Percentiles rank a stretch among this genome's conserved stretches.
Conservation (phyloP, 2,329 filamentous ascomycete genomes). For the Fusarium brevicatenulatum region DNA sequence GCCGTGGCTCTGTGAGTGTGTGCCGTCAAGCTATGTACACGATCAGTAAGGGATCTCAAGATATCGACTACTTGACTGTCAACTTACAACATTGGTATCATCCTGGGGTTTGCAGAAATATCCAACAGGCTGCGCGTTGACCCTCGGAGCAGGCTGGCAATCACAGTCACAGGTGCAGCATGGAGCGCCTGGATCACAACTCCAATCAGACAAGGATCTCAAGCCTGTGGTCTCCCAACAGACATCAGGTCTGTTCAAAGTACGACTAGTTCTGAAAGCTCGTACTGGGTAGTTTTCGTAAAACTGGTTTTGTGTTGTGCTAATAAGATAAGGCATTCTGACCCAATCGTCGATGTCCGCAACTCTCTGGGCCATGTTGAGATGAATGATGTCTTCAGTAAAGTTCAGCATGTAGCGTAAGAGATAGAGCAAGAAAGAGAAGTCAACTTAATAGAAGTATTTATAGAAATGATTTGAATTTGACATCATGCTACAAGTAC, state of each 20-base stretch:
- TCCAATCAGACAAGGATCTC: conserved; percentile 15
- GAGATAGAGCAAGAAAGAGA: not conserved
- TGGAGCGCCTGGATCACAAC: not conserved
- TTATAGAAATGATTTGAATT: not conserved
- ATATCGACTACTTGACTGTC: too few relatives aligned
- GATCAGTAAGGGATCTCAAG: not conserved
- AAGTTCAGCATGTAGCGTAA: not conserved
- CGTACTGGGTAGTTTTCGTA: not conserved
- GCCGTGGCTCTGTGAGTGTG: not conserved
- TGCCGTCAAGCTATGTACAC: not conserved
- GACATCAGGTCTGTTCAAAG: not conserved
- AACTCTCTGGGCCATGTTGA: conserved; percentile 23
- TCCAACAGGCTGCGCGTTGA: not conserved
- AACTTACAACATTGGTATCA: conserved; percentile 2
- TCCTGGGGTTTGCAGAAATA: not conserved
- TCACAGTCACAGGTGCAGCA: conserved; percentile 25
- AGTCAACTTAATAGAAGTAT: too few relatives aligned
- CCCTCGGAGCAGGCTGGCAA: not conserved
- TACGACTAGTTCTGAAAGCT: not conserved
- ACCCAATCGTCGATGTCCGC: conserved; percentile 18
- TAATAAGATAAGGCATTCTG: not conserved
- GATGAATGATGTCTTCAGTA: not conserved
- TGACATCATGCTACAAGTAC: not conserved
- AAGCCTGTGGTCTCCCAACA: conserved; percentile 12
- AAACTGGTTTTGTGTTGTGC: not conserved